Percentiles rank a stretch among this genome's conserved stretches.
phyloP scores from a whole-genome alignment of 2,329 filamentous ascomycete species.

The Penicillium sp. region DNA sequence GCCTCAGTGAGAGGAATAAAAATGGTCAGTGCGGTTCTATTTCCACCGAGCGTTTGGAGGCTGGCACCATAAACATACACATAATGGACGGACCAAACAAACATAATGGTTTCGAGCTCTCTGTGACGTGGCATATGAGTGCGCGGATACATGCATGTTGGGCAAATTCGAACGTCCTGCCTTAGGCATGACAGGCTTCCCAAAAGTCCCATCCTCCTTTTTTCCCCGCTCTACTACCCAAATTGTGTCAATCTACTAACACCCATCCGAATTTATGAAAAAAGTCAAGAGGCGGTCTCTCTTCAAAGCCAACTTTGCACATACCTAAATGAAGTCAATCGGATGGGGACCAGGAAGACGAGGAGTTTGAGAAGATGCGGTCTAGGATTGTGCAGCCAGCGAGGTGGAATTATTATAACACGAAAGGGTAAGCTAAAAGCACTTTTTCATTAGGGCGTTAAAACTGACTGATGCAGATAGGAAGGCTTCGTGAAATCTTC shows the following conservation, averaged over 20 bases:
- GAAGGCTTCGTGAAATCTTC: no score
- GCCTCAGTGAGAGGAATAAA: not conserved
- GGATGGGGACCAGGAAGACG: no score
- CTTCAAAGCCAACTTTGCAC: no score
- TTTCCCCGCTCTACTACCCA: not conserved
- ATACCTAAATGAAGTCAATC: no score
- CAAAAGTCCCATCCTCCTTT: not conserved
- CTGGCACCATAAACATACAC: not conserved
- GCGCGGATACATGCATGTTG: not conserved
- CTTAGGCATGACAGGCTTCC: not conserved
- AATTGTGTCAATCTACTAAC: not conserved
- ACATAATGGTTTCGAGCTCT: not conserved
- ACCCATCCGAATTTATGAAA: not conserved
- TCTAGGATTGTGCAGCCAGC: no score
- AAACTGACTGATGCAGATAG: no score
- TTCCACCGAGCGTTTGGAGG: not conserved
- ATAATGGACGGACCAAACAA: not conserved
- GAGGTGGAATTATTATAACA: no score
- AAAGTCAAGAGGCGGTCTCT: no score
- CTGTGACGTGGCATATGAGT: not conserved
- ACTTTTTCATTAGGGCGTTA: no score
- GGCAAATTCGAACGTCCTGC: not conserved
- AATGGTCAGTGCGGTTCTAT: not conserved
- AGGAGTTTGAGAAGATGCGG: no score
- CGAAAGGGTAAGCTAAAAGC: no score